phyloP scores from a whole-genome alignment of 257 asterid genomes.

The Gynochthodes officinalis region DNA sequence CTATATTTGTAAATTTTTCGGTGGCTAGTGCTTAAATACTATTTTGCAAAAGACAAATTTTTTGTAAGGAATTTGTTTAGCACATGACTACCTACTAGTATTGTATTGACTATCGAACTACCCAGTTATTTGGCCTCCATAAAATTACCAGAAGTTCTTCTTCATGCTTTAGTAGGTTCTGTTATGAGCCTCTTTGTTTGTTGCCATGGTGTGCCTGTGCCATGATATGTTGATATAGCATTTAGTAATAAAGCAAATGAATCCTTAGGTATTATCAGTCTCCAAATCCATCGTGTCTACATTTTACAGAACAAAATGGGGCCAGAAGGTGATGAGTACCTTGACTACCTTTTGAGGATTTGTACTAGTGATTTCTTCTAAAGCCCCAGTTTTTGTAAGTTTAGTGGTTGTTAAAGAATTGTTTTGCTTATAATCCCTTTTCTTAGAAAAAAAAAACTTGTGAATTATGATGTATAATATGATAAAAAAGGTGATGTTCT shows the following conservation, averaged over 20 bases:
- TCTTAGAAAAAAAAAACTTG: too few species aligned
- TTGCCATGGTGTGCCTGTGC: too few species aligned
- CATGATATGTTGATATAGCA: too few species aligned
- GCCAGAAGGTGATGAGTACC: neutral
- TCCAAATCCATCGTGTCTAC: neutral
- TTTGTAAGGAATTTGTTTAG: neutral
- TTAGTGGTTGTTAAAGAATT: too few species aligned
- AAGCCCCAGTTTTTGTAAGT: neutral
- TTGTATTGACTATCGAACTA: neutral
- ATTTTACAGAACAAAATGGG: neutral
- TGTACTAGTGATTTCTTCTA: neutral
- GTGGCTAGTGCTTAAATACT: neutral
- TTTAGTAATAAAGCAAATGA: neutral
- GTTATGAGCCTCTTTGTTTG: neutral
- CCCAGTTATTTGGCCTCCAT: neutral
- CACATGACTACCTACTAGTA: neutral
- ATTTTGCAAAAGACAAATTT: too few species aligned
- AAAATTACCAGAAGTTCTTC: neutral
- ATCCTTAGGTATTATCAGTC: neutral
- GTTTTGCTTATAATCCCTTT: too few species aligned
- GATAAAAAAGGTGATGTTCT: neutral
- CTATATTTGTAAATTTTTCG: too few species aligned
- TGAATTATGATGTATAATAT: neutral
- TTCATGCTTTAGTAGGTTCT: too few species aligned
- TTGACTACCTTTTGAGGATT: neutral